Evolutionary conservation across 345 rosid species (phyloP).

Genomic region (Pelargonium nanum): DNA sequence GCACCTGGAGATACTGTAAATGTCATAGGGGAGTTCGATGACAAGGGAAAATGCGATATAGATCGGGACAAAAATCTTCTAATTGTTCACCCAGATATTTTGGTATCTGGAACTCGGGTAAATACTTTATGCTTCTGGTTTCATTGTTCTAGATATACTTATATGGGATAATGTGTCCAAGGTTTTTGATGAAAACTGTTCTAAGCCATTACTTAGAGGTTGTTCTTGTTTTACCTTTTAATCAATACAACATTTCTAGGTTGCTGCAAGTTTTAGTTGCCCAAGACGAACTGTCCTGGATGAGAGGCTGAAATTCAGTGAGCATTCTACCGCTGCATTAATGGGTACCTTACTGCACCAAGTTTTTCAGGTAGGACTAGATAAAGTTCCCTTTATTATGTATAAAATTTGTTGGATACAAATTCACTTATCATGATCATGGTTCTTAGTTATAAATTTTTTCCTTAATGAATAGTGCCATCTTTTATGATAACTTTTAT

Average conservation of each 20-base stretch:
- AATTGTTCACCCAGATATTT: conserved; percentile 77
- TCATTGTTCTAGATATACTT: conserved; percentile 3
- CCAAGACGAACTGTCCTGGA: conserved; percentile 81
- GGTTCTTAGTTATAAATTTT: background rate
- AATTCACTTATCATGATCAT: background rate
- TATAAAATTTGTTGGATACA: background rate
- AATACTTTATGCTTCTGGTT: conserved; percentile 9
- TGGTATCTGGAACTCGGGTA: conserved; percentile 94
- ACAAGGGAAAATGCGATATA: conserved; percentile 63
- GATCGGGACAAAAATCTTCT: conserved; percentile 51
- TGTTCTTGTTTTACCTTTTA: background rate
- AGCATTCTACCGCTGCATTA: conserved; percentile 66
- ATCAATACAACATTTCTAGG: conserved; percentile 31
- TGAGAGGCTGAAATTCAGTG: conserved; percentile 75
- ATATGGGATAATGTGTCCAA: background rate
- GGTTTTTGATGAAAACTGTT: background rate
- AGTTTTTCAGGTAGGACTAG: conserved; percentile 65
- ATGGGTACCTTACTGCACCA: conserved; percentile 91
- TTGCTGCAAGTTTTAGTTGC: conserved; percentile 79
- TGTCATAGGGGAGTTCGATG: conserved; percentile 78
- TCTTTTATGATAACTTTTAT: conserved; percentile 11
- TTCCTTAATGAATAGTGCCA: background rate
- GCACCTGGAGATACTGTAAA: conserved; percentile 93
- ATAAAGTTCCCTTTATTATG: conserved; percentile 1
- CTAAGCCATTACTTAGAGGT: conserved; percentile 3